A percentile compares a stretch with the other conserved stretches of the same genome.
phyloP scores from a whole-genome alignment of 495 filamentous ascomycete species.

The Mytilinidion resinicola region DNA sequence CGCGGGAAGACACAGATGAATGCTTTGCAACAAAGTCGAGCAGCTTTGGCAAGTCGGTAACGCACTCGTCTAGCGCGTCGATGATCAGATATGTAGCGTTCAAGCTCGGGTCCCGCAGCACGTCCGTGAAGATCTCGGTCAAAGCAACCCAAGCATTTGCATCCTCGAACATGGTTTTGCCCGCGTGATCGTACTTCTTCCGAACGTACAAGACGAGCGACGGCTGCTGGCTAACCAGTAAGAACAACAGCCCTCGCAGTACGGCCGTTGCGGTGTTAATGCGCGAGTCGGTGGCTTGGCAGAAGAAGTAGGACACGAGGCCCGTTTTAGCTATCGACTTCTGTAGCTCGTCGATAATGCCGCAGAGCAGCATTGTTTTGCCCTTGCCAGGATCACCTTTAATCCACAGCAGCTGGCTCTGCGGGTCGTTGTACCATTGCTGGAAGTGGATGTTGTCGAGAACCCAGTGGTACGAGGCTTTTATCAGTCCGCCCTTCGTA shows the following conservation, averaged over 20 bases:
- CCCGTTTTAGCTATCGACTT: too few relatives aligned
- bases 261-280: slow-evolving; percentile 37
- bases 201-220: slow-evolving; percentile 10
- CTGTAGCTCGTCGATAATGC: too few relatives aligned
- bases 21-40: slow-evolving; percentile 20
- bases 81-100: slow-evolving; percentile 28
- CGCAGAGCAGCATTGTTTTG: too few relatives aligned
- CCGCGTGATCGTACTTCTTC: slow-evolving; percentile 25
- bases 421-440: too few relatives aligned
- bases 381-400: too few relatives aligned
- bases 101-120: slow-evolving; percentile 31
- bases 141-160: slow-evolving; percentile 33
- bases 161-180: slow-evolving; percentile 32
- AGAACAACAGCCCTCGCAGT: slow-evolving; percentile 38
- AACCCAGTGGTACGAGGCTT: too few relatives aligned
- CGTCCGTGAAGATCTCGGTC: slow-evolving; percentile 28
- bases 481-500: too few relatives aligned
- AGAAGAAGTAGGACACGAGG: too few relatives aligned
- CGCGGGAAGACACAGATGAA: slow-evolving; percentile 1
- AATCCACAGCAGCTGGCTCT: too few relatives aligned
- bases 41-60: neutral
- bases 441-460: too few relatives aligned
- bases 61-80: neutral
- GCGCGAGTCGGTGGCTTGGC: too few relatives aligned
- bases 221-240: slow-evolving; percentile 4